Conservation (phyloP, 2,329 filamentous ascomycete genomes). For the Paraphoma sp. region DNA sequence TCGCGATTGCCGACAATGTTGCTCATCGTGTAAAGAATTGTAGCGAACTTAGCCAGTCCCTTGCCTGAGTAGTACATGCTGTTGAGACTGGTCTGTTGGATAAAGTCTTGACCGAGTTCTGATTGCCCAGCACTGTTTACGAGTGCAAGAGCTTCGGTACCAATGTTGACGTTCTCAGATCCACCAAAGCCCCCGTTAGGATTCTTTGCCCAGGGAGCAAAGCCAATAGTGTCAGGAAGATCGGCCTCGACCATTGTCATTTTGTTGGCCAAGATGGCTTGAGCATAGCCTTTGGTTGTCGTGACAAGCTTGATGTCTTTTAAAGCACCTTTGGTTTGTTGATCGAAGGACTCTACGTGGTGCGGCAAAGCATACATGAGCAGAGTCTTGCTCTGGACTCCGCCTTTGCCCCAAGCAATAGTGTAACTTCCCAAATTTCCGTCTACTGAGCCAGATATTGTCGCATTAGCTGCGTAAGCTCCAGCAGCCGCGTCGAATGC, state of each 20-base stretch:
- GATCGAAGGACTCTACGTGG: constrained; percentile 78
- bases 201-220: constrained; percentile 76
- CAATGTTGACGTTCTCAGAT: constrained; percentile 47
- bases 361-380: constrained; percentile 93
- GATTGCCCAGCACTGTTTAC: constrained; percentile 68
- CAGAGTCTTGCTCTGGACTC: constrained; percentile 63
- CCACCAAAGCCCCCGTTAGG: constrained; percentile 44
- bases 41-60: constrained; percentile 54
- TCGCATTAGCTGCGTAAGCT: constrained; percentile 71
- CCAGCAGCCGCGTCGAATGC: constrained; percentile 80
- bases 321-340: constrained; percentile 56
- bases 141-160: constrained; percentile 59
- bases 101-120: constrained; percentile 81
- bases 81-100: constrained; percentile 74
- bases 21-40: constrained; percentile 56
- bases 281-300: constrained; percentile 85
- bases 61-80: constrained; percentile 93
- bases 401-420: constrained; percentile 74
- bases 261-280: constrained; percentile 61
- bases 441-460: constrained; percentile 55
- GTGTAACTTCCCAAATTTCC: constrained; percentile 70
- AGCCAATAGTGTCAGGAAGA: constrained; percentile 76
- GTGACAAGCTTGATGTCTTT: constrained; percentile 72
- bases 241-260: constrained; percentile 74
- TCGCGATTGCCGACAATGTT: constrained; percentile 65